A percentile compares a stretch with the other conserved stretches of the same genome.
Evolutionary conservation across 2,329 filamentous ascomycete genomes (phyloP).

Genomic region (Cytospora leucostoma): DNA sequence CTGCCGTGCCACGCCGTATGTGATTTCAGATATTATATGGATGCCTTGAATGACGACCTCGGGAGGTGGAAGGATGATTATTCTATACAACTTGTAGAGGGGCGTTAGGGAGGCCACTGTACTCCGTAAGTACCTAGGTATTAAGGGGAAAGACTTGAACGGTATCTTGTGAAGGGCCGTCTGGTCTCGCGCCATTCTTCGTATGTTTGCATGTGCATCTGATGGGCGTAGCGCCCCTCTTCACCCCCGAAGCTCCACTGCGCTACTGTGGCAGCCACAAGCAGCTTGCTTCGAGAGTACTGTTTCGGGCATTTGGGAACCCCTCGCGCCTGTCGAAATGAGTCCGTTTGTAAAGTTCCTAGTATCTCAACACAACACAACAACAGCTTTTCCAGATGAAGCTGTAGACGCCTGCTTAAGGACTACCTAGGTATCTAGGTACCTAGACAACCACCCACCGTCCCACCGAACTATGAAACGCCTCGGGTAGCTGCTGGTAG

Average conservation of each 20-base stretch:
- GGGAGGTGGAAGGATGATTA: too few relatives aligned
- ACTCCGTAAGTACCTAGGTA: background rate
- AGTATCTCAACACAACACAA: background rate
- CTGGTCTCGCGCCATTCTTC: background rate
- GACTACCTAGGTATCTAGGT: too few relatives aligned
- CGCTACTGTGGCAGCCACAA: background rate
- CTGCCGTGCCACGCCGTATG: background rate
- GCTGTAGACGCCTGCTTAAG: background rate
- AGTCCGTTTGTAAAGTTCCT: background rate
- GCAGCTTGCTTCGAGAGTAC: background rate
- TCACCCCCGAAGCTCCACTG: background rate
- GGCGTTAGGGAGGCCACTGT: background rate
- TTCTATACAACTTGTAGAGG: background rate
- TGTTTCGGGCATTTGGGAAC: background rate
- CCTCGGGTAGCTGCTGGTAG: background rate
- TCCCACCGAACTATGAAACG: constrained; percentile 1
- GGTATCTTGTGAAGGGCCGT: background rate
- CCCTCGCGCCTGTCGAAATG: background rate
- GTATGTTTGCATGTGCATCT: background rate
- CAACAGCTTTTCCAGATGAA: background rate
- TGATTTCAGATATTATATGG: background rate
- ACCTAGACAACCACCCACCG: background rate
- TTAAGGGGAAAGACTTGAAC: background rate
- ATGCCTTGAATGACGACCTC: too few relatives aligned
- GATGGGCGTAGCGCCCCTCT: background rate